A percentile compares a stretch with the other conserved stretches of the same genome.
These are phyloP conservation scores for Silybum marianum DNA, from an alignment of 129 eudicot species.

Conservation along the genomic window DNA sequence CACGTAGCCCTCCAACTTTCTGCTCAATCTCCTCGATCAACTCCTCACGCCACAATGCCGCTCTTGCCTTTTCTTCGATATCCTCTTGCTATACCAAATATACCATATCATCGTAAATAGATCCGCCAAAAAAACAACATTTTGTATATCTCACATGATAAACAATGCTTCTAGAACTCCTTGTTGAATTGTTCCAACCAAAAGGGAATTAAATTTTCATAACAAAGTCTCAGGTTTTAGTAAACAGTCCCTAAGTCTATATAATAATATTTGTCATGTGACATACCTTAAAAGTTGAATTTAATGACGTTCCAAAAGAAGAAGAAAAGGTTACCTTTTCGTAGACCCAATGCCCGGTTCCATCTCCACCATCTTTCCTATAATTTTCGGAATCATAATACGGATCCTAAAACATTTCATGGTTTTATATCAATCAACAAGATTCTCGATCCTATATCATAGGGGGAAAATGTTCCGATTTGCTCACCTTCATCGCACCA, in stretches of 20 bases:
- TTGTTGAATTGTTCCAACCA: not conserved
- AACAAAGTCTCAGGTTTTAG: not conserved
- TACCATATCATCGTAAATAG: not conserved
- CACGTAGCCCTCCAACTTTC: constrained; percentile 83
- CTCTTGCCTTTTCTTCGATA: constrained; percentile 76
- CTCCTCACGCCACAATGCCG: constrained; percentile 85
- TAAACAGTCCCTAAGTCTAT: too few species aligned
- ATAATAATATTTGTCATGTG: not conserved
- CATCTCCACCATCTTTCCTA: constrained; percentile 95
- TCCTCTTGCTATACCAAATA: constrained; percentile 67
- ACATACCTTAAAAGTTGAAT: not conserved
- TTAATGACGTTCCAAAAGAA: not conserved
- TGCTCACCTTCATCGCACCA: constrained; percentile 74
- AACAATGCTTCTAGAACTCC: not conserved
- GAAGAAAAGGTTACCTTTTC: constrained; percentile 58
- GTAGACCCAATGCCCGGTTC: constrained; percentile 90
- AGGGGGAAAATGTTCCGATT: not conserved
- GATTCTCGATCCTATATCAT: not conserved
- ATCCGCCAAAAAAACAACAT: not conserved
- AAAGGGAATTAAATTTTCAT: not conserved
- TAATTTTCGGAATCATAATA: constrained; percentile 87
- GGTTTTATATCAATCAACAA: not conserved
- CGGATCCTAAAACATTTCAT: constrained; percentile 63
- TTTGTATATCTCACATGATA: not conserved
- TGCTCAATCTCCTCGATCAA: constrained; percentile 91